Conservation (phyloP, 1,284 basidiomycete genomes). For the Trichosporon ovoides region DNA sequence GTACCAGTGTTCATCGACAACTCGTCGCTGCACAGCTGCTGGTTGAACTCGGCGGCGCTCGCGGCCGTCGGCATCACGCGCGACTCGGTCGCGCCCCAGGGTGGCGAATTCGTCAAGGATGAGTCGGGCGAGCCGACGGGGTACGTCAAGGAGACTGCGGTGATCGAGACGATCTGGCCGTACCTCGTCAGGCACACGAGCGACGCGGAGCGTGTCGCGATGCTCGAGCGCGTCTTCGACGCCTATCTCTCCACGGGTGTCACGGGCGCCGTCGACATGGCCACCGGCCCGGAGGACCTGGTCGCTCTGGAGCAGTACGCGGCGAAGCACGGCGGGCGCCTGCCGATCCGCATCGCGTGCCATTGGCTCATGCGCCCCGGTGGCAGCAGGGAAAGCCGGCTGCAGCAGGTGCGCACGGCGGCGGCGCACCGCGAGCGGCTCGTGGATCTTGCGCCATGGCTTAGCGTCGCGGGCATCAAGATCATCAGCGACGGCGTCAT, state of each 20-base stretch:
- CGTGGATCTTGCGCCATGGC: conserved; percentile 15
- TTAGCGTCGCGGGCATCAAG: conserved; percentile 34
- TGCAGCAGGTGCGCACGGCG: conserved; percentile 19
- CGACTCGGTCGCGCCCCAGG: conserved; percentile 24
- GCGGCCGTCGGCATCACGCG: conserved; percentile 23
- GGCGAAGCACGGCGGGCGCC: conserved; percentile 6
- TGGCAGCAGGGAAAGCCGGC: conserved; percentile 20
- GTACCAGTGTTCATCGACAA: conserved; percentile 35
- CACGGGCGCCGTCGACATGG: conserved; percentile 32
- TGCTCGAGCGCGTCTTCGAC: conserved; percentile 23
- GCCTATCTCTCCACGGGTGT: conserved; percentile 28
- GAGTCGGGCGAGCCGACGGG: conserved; percentile 28
- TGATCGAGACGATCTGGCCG: conserved; percentile 29
- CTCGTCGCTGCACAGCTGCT: conserved; percentile 27
- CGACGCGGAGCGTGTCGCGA: conserved; percentile 17
- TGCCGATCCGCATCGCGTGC: conserved; percentile 30
- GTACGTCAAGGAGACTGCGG: conserved; percentile 26
- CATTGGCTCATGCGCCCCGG: conserved; percentile 28
- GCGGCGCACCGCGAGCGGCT: conserved; percentile 25
- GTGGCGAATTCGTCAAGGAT: conserved; percentile 31
- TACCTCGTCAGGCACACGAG: conserved; percentile 18
- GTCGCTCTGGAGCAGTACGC: conserved; percentile 26
- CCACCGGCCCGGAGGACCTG: conserved; percentile 25
- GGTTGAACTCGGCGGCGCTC: conserved; percentile 32
- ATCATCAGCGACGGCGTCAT: conserved; percentile 37